Percentiles rank a stretch among this genome's conserved stretches.
These are phyloP conservation scores for Fusarium sp. DNA, from an alignment of 2,329 filamentous ascomycete species.

Conservation along the genomic window DNA sequence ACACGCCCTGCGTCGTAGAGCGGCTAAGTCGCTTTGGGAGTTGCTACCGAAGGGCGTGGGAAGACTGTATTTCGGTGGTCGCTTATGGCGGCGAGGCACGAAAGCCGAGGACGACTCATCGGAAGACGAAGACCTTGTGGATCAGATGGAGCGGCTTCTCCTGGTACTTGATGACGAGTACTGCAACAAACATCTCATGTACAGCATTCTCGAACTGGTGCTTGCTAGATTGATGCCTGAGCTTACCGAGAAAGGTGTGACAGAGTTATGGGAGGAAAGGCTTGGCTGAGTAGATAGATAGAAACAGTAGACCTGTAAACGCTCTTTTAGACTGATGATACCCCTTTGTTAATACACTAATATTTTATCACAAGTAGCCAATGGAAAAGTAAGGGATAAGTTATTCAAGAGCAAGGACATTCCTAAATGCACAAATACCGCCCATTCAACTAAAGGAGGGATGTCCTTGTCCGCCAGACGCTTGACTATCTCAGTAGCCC, in stretches of 20 bases:
- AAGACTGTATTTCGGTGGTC: conserved; percentile 63
- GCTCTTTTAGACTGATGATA: conserved; percentile 36
- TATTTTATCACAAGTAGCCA: not conserved
- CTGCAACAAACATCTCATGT: conserved; percentile 92
- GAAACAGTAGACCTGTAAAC: conserved; percentile 7
- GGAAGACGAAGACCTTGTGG: conserved; percentile 58
- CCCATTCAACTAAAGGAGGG: conserved; percentile 43
- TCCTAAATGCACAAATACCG: conserved; percentile 45
- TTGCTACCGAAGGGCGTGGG: conserved; percentile 60
- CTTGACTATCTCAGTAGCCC: conserved; percentile 12
- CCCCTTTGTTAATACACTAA: conserved; percentile 24
- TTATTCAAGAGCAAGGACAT: conserved; percentile 39
- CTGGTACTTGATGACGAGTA: conserved; percentile 83
- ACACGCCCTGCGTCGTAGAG: conserved; percentile 71
- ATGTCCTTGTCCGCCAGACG: conserved; percentile 27
- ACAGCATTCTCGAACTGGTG: conserved; percentile 82
- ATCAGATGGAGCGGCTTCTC: conserved; percentile 73
- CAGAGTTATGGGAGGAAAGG: conserved; percentile 79
- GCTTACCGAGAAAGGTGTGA: conserved; percentile 75
- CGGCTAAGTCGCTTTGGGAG: conserved; percentile 68
- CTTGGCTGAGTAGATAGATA: conserved; percentile 53
- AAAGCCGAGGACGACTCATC: conserved; percentile 38
- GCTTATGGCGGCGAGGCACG: conserved; percentile 45
- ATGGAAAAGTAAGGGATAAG: not conserved
- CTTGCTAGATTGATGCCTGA: conserved; percentile 88